phyloP scores from a whole-genome alignment of 2,329 filamentous ascomycete species.

The Pseudogymnoascus sp. region DNA sequence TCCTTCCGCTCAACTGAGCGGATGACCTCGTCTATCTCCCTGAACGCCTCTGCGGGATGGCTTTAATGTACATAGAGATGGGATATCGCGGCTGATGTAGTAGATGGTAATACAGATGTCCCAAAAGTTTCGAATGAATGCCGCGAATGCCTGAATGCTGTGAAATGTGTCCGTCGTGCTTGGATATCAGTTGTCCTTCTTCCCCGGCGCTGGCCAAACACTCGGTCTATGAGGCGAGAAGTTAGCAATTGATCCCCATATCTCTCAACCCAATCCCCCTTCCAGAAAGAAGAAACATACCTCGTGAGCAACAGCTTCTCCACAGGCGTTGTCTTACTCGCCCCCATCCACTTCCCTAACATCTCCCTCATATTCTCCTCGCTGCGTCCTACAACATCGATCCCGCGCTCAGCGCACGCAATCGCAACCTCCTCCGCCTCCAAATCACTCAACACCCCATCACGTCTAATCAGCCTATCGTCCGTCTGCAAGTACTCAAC shows the following conservation, averaged over 20 bases:
- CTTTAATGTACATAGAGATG: not conserved
- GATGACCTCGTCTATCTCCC: not conserved
- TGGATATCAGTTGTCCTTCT: not conserved
- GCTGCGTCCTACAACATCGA: constrained; percentile 41
- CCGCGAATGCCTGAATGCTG: not conserved
- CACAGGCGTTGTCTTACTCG: constrained; percentile 25
- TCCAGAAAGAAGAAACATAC: constrained; percentile 20
- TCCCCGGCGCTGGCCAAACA: not conserved
- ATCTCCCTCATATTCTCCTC: constrained; percentile 31
- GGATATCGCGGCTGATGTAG: not conserved
- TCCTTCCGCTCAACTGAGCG: not conserved
- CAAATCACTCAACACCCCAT: constrained; percentile 53
- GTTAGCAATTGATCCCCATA: not conserved
- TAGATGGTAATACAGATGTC: not conserved
- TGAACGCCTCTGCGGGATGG: not conserved
- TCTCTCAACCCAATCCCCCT: not conserved
- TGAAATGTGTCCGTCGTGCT: not conserved
- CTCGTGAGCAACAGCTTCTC: constrained; percentile 28
- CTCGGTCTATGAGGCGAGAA: not conserved
- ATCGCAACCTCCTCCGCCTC: constrained; percentile 57
- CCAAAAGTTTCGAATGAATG: not conserved
- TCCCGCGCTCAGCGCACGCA: constrained; percentile 63
- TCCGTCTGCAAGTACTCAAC: constrained; percentile 61
- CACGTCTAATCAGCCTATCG: constrained; percentile 56
- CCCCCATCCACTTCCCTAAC: constrained; percentile 33